Percentiles rank a stretch among this genome's conserved stretches.
These are phyloP conservation scores for Fusarium citri DNA, from an alignment of 2,329 filamentous ascomycete species.

Conservation along the genomic window DNA sequence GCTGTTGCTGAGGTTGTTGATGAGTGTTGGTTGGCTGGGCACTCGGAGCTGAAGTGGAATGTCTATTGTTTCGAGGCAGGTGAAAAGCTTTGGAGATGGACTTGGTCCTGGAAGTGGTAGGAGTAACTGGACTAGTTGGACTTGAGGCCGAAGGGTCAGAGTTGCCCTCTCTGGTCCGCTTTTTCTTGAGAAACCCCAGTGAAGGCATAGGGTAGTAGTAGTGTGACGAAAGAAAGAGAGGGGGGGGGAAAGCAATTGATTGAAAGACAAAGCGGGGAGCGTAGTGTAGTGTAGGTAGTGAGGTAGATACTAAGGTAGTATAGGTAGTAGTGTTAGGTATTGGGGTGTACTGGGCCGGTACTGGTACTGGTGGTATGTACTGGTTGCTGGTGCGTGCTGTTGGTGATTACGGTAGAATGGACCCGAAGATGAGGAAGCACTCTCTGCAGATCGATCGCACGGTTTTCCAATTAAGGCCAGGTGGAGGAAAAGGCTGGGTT, in stretches of 20 bases:
- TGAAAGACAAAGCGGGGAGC: slow-evolving; percentile 33
- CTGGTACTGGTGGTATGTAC: slow-evolving; percentile 2
- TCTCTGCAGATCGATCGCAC: slow-evolving; percentile 44
- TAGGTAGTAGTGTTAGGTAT: background rate
- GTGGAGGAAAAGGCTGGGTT: slow-evolving; percentile 20
- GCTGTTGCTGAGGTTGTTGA: slow-evolving; percentile 36
- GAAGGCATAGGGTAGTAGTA: slow-evolving; percentile 77
- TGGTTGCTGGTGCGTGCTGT: slow-evolving; percentile 5
- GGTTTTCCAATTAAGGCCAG: slow-evolving; percentile 27
- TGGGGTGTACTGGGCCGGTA: background rate
- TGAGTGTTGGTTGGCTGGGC: slow-evolving; percentile 27
- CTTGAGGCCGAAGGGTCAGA: slow-evolving; percentile 76
- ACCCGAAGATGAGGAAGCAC: slow-evolving; percentile 37
- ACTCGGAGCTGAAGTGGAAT: slow-evolving; percentile 44
- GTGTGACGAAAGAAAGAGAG: slow-evolving; percentile 38
- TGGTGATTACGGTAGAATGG: slow-evolving; percentile 31
- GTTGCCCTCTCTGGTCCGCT: slow-evolving; percentile 93
- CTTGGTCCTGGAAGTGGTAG: slow-evolving; percentile 61
- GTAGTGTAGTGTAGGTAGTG: background rate
- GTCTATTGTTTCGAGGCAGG: slow-evolving; percentile 51
- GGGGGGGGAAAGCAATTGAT: slow-evolving; percentile 9
- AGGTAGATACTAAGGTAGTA: background rate
- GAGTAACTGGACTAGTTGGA: slow-evolving; percentile 72
- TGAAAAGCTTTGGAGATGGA: slow-evolving; percentile 62
- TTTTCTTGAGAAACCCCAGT: slow-evolving; percentile 97